These are phyloP conservation scores for Phytophthora boehmeriae DNA, from an alignment of 352 stramenopile species.

Conservation along the genomic window DNA sequence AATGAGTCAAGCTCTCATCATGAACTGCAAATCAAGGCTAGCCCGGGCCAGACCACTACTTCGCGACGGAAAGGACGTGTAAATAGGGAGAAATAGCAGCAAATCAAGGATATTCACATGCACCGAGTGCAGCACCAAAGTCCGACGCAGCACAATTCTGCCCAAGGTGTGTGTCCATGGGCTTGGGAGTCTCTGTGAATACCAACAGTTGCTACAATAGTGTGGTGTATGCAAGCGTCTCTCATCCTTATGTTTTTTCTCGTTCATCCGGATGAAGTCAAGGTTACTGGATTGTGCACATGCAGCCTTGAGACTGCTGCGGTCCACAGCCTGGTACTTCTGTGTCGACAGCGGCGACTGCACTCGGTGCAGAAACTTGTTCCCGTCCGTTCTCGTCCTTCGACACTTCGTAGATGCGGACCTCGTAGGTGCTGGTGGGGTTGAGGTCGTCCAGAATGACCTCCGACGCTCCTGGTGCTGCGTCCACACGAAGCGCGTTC, in stretches of 20 bases:
- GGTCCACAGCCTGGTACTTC: constrained; percentile 85
- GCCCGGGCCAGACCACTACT: not conserved
- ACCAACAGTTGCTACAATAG: constrained; percentile 26
- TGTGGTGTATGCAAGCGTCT: constrained; percentile 27
- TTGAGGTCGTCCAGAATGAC: constrained; percentile 87
- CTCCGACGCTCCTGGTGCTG: constrained; percentile 40
- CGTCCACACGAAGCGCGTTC: constrained; percentile 44
- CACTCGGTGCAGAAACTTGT: constrained; percentile 61
- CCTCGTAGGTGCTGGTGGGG: constrained; percentile 88
- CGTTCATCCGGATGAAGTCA: constrained; percentile 1
- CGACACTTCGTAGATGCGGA: constrained; percentile 73
- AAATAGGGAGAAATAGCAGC: not conserved
- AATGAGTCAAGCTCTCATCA: not conserved
- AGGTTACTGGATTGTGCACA: constrained; percentile 66
- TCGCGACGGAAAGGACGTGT: not conserved
- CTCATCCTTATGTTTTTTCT: not conserved
- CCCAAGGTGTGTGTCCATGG: constrained; percentile 11
- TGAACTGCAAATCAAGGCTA: not conserved
- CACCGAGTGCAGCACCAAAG: not conserved
- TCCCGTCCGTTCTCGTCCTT: constrained; percentile 43
- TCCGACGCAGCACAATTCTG: constrained; percentile 3
- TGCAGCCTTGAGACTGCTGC: constrained; percentile 54
- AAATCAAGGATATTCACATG: not conserved
- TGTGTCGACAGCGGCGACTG: constrained; percentile 85
- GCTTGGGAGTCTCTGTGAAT: constrained; percentile 28